Conservation (phyloP, 345 rosid species). For the Rhizophora mangle region DNA sequence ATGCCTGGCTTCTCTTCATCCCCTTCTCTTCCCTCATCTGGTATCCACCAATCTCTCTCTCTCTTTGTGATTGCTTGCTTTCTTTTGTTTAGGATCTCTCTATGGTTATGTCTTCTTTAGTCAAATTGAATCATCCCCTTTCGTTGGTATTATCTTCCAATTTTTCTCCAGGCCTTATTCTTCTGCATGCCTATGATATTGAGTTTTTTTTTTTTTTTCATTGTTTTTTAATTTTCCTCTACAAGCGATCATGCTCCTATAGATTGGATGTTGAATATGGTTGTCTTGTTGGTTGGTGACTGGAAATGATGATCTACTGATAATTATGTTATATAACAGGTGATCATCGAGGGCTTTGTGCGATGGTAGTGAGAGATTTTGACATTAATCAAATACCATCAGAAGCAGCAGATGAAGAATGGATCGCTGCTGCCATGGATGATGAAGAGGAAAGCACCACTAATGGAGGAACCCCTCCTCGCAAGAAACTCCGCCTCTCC, state of each 20-base stretch:
- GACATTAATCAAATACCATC: constrained; percentile 67
- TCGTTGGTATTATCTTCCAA: too few species aligned
- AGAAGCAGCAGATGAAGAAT: constrained; percentile 32
- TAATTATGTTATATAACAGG: constrained; percentile 2
- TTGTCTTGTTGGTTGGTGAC: neutral
- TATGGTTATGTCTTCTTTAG: neutral
- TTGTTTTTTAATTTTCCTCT: neutral
- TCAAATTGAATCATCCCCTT: neutral
- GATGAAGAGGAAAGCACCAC: constrained; percentile 50
- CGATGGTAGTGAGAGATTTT: constrained; percentile 48
- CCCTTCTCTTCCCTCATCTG: constrained; percentile 48
- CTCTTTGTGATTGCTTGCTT: neutral
- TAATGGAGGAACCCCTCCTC: constrained; percentile 51
- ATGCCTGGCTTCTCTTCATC: constrained; percentile 76
- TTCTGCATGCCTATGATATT: neutral
- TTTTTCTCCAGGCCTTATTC: neutral
- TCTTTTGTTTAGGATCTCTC: neutral
- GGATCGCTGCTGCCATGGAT: constrained; percentile 46
- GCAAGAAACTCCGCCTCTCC: constrained; percentile 83
- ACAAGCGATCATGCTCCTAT: constrained; percentile 9
- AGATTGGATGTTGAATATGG: neutral
- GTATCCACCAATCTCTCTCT: constrained; percentile 24
- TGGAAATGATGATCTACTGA: neutral
- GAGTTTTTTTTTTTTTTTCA: neutral
- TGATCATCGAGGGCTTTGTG: constrained; percentile 18